Percentiles rank a stretch among this genome's conserved stretches.
These are phyloP conservation scores for Dunaliella primolecta DNA, from an alignment of 139 green algal genomes.

Conservation along the genomic window DNA sequence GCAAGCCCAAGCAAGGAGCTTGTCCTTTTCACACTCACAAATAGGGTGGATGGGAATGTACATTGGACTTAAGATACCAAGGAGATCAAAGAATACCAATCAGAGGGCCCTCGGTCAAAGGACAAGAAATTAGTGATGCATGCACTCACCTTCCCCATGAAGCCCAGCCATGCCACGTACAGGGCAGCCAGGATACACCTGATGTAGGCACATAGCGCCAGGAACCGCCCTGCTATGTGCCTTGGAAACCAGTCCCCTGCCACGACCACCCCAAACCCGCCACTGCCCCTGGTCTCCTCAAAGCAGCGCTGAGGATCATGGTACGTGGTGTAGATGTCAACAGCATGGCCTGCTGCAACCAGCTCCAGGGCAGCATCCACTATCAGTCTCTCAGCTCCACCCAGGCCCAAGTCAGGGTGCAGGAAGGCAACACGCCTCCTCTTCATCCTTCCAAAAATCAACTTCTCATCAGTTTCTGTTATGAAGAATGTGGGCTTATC, in stretches of 20 bases:
- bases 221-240: conserved; percentile 52
- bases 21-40: no score
- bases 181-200: conserved; percentile 74
- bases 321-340: conserved; percentile 90
- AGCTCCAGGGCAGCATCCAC: conserved; percentile 93
- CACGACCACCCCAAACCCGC: conserved; percentile 72
- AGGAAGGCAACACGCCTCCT: conserved; percentile 72
- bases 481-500: neutral
- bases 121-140: neutral
- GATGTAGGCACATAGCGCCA: conserved; percentile 86
- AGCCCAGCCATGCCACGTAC: conserved; percentile 52
- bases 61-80: no score
- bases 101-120: no score
- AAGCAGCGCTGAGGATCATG: conserved; percentile 88
- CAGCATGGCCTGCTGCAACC: conserved; percentile 60
- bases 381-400: conserved; percentile 92
- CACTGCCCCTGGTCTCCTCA: conserved; percentile 72
- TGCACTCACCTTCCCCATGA: neutral
- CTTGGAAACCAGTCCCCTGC: conserved; percentile 86
- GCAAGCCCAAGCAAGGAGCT: no score
- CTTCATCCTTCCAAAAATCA: neutral
- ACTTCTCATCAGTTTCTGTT: neutral
- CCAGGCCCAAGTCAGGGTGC: conserved; percentile 91
- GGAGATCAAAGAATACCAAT: no score
- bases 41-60: no score